Conservation (phyloP, 164 flowering plant species). For the Annona cherimola region DNA sequence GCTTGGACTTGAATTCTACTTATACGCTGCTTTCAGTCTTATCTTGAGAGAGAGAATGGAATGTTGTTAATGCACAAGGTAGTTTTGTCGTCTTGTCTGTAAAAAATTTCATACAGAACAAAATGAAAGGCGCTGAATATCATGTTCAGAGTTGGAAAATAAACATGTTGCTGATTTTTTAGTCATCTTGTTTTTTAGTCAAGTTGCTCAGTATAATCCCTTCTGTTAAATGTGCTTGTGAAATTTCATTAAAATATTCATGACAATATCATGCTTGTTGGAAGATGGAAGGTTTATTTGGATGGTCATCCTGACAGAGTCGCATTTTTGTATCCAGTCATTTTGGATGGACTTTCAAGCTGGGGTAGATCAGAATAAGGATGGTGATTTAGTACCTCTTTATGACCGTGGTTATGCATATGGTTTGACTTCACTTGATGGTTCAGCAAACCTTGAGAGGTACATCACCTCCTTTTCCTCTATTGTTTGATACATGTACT, state of each 20-base stretch:
- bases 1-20: background rate
- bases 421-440: constrained; percentile 58
- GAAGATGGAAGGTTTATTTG: background rate
- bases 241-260: too few relatives aligned
- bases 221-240: background rate
- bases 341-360: constrained; percentile 84
- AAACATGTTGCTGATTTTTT: background rate
- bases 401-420: constrained; percentile 86
- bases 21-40: background rate
- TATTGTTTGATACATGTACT: constrained; percentile 1
- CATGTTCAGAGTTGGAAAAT: background rate
- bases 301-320: background rate
- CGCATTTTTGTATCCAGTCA: constrained; percentile 40
- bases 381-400: constrained; percentile 48
- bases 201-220: background rate
- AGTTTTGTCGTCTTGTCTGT: too few relatives aligned
- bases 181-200: background rate
- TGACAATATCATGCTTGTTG: background rate
- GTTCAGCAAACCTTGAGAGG: constrained; percentile 49
- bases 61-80: too few relatives aligned
- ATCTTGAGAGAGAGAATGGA: too few relatives aligned
- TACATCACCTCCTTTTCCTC: constrained; percentile 22
- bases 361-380: constrained; percentile 29
- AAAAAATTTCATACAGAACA: too few relatives aligned
- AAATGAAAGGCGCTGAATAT: too few relatives aligned